Evolutionary conservation across 1,139 yeast genomes (phyloP), one percentile per base, ranked within the genome.

Genomic region (Zhuliangozyma blackwelliae): DNA sequence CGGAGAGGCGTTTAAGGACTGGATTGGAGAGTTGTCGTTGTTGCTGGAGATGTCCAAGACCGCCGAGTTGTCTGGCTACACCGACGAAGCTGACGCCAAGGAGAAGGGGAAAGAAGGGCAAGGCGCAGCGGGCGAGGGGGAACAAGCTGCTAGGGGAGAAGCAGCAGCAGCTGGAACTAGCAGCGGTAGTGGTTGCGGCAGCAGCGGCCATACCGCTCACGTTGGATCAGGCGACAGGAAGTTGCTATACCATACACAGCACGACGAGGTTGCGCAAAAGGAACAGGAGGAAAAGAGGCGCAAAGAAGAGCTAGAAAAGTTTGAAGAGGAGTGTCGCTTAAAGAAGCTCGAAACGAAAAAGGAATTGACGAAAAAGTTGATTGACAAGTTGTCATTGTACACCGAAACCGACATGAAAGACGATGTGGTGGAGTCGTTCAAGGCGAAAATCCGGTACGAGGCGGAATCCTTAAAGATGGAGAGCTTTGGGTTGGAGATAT

Each of bases 381-480:
- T 79, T 28, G 79, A 82, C 37, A 74, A 82, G 47, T 59, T 90
- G 29, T 77, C 92, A 2, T 72, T 89, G 16, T 79, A 82, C 62
- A 88, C 97, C 0, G 97, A 90, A 58, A 82, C 96, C 2, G 85
- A 79, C 44, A 82, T 82, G 70, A 77, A 76, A 33, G 74, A 64
- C 2, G 89, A 79, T 41, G 84, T 89, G 28, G 77, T 79, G 11
- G 63, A 65, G 25, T 78, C 95, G 1, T 90, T 88, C 59, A 69
- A 71, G 43, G 76, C 73, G 38, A 88, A 89, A 58, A 75, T 85
- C 52, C 75, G 72, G 46, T 76, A 83, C 46, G 97, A 90, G 59
- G 96, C 96, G 1, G 95, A 89, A 52, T 74, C 84, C 33, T 73
- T 92, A 44, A 90, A 90, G 55, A 81, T 88, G 85, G 97, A 90